These are phyloP conservation scores for Peziza echinospora DNA, from an alignment of 495 filamentous ascomycete species.

Conservation along the genomic window DNA sequence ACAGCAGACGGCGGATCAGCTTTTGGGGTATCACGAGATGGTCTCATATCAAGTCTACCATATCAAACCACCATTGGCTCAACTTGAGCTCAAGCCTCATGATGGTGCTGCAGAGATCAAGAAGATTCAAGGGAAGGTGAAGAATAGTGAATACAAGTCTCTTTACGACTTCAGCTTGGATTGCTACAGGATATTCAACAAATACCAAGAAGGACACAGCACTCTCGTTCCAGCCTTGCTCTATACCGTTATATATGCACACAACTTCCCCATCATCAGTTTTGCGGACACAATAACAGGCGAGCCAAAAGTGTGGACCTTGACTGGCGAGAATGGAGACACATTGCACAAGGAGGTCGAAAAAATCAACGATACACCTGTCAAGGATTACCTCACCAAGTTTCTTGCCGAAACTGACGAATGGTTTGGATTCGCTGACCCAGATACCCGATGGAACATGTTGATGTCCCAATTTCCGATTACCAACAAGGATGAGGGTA, in stretches of 20 bases:
- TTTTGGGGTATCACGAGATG: neutral
- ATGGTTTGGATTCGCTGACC: constrained; percentile 9
- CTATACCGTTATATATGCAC: neutral
- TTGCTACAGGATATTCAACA: constrained; percentile 8
- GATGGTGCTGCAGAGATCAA: constrained; percentile 1
- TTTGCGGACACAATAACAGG: neutral
- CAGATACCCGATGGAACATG: constrained; percentile 7
- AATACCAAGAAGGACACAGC: constrained; percentile 10
- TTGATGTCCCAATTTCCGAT: constrained; percentile 8
- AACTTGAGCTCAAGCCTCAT: neutral
- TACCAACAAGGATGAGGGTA: constrained; percentile 1
- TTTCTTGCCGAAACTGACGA: constrained; percentile 9
- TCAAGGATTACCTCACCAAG: constrained; percentile 4
- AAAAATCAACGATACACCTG: constrained; percentile 7
- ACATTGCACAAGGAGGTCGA: constrained; percentile 1
- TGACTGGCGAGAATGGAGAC: neutral
- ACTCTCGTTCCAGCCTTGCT: neutral
- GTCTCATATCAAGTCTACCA: neutral
- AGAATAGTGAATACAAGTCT: constrained; percentile 1
- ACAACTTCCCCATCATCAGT: neutral
- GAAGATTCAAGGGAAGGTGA: constrained; percentile 6
- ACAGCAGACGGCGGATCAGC: neutral
- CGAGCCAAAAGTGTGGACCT: neutral
- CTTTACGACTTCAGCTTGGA: constrained; percentile 12
- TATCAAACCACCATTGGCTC: neutral